Base-by-base conservation (phyloP, 495 filamentous ascomycete species). In the Podospora conica region DNA sequence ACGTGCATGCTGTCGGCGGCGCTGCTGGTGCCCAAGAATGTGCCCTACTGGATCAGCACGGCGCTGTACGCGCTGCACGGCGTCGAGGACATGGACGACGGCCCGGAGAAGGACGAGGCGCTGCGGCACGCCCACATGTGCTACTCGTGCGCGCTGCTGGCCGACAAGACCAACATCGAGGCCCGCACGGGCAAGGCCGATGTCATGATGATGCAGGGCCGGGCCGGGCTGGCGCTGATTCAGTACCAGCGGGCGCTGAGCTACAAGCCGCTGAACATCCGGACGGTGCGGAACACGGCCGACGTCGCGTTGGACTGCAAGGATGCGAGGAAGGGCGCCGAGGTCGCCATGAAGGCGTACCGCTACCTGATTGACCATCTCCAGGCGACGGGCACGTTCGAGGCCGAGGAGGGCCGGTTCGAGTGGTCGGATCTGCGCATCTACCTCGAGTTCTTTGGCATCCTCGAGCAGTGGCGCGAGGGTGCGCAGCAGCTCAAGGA, bases 381-480 rank as follows among this genome's bases (percentile, higher is more conserved):
- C 56, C 66, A 79, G 72, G 73, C 60, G 4, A 60, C 63, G 18
- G 75, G 71, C 0, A 69, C 79, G 55, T 68, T 82, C 4, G 80
- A 83, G 53, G 71, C 75, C 15, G 77, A 82, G 58, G 79, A 75
- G 2, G 83, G 78, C 10, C 78, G 77, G 25, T 88, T 96, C 68
- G 85, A 86, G 29, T 98, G 93, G 92, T 87, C 87, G 28, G 90
- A 97, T 72, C 75, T 94, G 33, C 89, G 92, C 69, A 88, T 93
- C 60, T 96, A 93, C 66, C 83, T 89, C 25, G 92, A 96, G 70
- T 82, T 98, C 23, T 89, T 91, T 68, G 82, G 83, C 12, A 85
- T 87, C 58, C 71, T 86, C 9, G 82, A 82, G 60, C 80, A 83
- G 64, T 88, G 85, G 71, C 76, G 81, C 11, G 81, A 87, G 62